Evolutionary conservation across 2,329 filamentous ascomycete genomes (phyloP).

Genomic region (Neofusicoccum sp.): DNA sequence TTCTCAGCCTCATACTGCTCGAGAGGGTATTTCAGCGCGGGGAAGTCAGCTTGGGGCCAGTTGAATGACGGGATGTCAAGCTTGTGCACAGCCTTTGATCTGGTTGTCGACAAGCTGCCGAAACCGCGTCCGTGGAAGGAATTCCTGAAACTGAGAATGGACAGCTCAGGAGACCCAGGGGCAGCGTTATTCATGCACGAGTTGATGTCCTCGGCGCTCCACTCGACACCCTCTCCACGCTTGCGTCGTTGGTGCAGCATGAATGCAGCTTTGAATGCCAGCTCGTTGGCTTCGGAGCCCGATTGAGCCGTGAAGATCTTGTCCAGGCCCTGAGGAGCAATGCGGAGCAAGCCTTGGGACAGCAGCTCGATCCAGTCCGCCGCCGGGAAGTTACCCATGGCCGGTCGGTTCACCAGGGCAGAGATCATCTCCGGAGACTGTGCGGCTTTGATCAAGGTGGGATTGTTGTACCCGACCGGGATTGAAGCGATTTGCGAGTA

Average conservation of each 20-base stretch:
- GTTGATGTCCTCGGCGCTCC: conserved; percentile 73
- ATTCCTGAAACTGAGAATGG: conserved; percentile 85
- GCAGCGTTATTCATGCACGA: conserved; percentile 79
- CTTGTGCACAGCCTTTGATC: conserved; percentile 93
- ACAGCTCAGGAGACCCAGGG: conserved; percentile 77
- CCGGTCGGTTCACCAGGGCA: conserved; percentile 84
- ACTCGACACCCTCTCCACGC: conserved; percentile 79
- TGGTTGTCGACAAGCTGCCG: conserved; percentile 82
- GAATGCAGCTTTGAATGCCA: conserved; percentile 93
- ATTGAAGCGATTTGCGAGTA: conserved; percentile 94
- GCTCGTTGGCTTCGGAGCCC: conserved; percentile 91
- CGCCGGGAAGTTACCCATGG: conserved; percentile 87
- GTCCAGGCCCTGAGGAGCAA: conserved; percentile 79
- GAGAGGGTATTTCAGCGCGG: conserved; percentile 81
- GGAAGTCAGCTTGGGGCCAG: conserved; percentile 91
- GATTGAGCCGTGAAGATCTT: conserved; percentile 91
- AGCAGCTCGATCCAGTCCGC: conserved; percentile 81
- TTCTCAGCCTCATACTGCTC: conserved; percentile 80
- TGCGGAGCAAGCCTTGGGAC: conserved; percentile 76
- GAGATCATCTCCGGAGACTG: conserved; percentile 77
- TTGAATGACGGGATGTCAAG: conserved; percentile 93
- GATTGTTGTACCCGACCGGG: conserved; percentile 91
- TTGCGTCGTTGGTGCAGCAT: conserved; percentile 85
- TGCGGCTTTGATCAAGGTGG: conserved; percentile 69
- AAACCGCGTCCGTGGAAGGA: conserved; percentile 92